Percentiles rank a stretch among this genome's conserved stretches.
These are phyloP conservation scores for Triadica sebifera DNA, from an alignment of 345 rosid species.

Conservation along the genomic window DNA sequence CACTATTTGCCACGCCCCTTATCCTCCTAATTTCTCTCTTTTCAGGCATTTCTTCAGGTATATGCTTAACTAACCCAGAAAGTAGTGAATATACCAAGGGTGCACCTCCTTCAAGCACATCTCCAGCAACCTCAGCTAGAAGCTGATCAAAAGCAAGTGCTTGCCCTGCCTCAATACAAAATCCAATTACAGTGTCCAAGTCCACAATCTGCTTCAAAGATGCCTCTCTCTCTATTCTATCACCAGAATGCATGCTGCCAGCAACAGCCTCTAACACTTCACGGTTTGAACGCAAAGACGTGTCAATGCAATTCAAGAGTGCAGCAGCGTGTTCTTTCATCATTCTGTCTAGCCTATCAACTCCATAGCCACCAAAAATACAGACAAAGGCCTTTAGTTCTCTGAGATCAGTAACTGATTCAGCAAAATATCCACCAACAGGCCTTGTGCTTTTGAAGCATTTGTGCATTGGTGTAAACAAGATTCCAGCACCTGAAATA, in stretches of 20 bases:
- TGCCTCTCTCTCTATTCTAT: slow-evolving; percentile 80
- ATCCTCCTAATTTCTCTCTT: slow-evolving; percentile 83
- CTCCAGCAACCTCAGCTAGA: slow-evolving; percentile 90
- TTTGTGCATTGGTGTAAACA: slow-evolving; percentile 82
- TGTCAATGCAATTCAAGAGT: slow-evolving; percentile 89
- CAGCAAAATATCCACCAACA: slow-evolving; percentile 98
- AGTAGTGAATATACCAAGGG: slow-evolving; percentile 82
- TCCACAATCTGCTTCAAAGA: slow-evolving; percentile 81
- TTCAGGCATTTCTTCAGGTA: slow-evolving; percentile 85
- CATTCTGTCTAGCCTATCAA: slow-evolving; percentile 84
- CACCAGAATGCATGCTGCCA: slow-evolving; percentile 93
- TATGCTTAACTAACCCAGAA: slow-evolving; percentile 67
- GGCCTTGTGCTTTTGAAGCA: slow-evolving; percentile 98
- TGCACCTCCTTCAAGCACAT: slow-evolving; percentile 81
- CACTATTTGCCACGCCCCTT: slow-evolving; percentile 66
- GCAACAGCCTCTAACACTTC: slow-evolving; percentile 85
- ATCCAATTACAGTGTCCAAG: slow-evolving; percentile 88
- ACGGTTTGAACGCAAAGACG: slow-evolving; percentile 82
- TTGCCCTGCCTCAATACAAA: slow-evolving; percentile 96
- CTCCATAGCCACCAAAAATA: slow-evolving; percentile 93
- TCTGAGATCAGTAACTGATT: slow-evolving; percentile 86
- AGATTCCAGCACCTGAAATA: slow-evolving; percentile 87
- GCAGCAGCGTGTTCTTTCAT: slow-evolving; percentile 96
- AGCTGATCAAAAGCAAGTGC: slow-evolving; percentile 91
- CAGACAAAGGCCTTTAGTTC: slow-evolving; percentile 85